phyloP scores from a whole-genome alignment of 352 stramenopile genomes.

The Globisporangium abappressorium region DNA sequence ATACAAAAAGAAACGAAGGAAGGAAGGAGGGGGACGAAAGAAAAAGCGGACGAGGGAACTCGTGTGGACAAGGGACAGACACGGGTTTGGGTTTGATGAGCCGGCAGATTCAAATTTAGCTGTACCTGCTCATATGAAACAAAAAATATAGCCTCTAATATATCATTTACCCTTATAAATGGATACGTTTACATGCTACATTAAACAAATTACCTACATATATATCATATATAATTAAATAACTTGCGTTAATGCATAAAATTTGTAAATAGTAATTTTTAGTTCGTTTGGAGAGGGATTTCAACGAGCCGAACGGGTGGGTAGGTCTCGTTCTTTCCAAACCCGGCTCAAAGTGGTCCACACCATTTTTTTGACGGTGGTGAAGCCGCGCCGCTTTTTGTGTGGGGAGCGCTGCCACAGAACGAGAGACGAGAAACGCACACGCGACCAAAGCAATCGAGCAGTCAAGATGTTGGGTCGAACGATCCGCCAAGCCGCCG shows the following conservation, averaged over 20 bases:
- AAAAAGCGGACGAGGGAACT: neutral
- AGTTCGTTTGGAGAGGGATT: no score
- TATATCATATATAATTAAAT: neutral
- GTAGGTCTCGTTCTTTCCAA: neutral
- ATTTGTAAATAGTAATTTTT: no score
- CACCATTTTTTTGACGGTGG: slow-evolving; percentile 3
- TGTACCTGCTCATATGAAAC: neutral
- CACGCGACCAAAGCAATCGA: neutral
- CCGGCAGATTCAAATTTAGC: neutral
- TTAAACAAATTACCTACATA: neutral
- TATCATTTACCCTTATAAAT: neutral
- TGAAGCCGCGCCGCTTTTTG: neutral
- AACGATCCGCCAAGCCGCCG: slow-evolving; percentile 42
- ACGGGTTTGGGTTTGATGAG: neutral
- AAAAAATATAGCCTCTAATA: neutral
- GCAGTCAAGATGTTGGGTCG: slow-evolving; percentile 44
- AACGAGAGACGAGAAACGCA: slow-evolving; percentile 5
- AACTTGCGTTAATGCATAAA: neutral
- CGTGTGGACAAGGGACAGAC: neutral
- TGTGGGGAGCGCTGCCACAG: neutral
- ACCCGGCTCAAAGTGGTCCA: neutral
- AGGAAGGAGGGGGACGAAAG: neutral
- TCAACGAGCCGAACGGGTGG: no score
- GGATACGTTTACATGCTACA: neutral
- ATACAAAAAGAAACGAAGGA: neutral